Conservation (phyloP, 2,329 filamentous ascomycete species). For the Pseudopithomyces maydicus region DNA sequence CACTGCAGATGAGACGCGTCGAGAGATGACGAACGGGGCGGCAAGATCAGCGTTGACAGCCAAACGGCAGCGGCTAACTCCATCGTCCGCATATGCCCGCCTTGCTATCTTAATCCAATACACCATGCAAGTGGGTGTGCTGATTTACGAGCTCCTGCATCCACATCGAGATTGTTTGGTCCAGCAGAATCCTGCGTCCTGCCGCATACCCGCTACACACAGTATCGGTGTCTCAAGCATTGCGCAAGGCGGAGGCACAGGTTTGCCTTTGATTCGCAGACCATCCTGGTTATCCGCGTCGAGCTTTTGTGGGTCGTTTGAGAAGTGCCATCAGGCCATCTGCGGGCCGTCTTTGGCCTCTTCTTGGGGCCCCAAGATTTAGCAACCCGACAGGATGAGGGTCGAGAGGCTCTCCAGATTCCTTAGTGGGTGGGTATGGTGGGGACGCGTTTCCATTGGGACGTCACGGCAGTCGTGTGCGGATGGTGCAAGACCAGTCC, state of each 20-base stretch:
- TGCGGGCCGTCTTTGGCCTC: conserved; percentile 3
- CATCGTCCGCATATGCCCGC: neutral
- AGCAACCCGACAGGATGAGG: neutral
- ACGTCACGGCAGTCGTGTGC: neutral
- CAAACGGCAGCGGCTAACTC: neutral
- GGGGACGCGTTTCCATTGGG: neutral
- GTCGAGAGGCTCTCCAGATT: neutral
- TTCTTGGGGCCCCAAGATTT: neutral
- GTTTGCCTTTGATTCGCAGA: neutral
- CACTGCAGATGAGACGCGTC: conserved; percentile 13
- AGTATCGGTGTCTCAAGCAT: neutral
- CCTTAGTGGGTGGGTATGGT: neutral
- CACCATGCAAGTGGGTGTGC: neutral
- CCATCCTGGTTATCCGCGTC: neutral
- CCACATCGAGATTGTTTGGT: neutral
- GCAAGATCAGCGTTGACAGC: neutral
- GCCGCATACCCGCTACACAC: neutral
- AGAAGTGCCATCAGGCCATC: neutral
- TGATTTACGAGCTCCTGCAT: neutral
- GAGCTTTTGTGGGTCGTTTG: neutral
- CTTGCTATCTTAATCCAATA: neutral
- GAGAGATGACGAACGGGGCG: conserved; percentile 1
- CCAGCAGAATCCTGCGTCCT: conserved; percentile 4
- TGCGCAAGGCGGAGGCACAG: neutral
- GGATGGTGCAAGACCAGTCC: neutral